Base-by-base conservation (phyloP, 225 moss, liverwort and hornwort species). In the Climacium dendroides region DNA sequence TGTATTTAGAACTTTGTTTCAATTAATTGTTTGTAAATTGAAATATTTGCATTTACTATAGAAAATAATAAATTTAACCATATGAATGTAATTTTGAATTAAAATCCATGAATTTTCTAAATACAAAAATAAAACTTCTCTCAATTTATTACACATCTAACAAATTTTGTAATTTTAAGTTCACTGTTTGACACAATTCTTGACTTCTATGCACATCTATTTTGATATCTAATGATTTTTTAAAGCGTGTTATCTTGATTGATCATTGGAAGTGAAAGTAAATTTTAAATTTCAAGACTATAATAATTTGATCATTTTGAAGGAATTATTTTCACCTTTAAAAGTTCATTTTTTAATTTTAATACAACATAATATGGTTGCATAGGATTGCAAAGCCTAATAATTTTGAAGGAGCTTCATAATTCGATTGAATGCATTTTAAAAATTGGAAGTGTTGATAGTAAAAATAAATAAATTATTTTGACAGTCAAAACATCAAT, bases 201-300 rank as follows among this genome's bases (percentile, higher is more conserved):
- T n/a, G 6, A n/a, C 6, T 12, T 66, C 2, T 0, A 20, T 37
- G 11, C 7, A 19, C 19, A 67, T 67, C 6, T 67, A 22, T 22
- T n/a, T 66, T 20, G n/a, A 66, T 20, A 66, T 6, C 6, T 66
- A 66, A 6, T 6, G 11, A n/a, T n/a, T 63, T 8, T 9, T 19
- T n/a, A 9, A n/a, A n/a, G n/a, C 1, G n/a, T 11, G 4, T n/a
- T 11, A 0, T n/a, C n/a, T 66, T 66, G 0, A n/a, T 66, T 66
- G 3, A 66, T n/a, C 11, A n/a, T n/a, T n/a, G 6, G n/a, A n/a
- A n/a, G n/a, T n/a, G n/a, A n/a, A n/a, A n/a, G n/a, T n/a, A n/a
- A n/a, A n/a, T n/a, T n/a, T n/a, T n/a, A n/a, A 20, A 66, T 3
- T 66, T 66, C 0, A 20, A n/a, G 20, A n/a, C 18, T 64, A 32